Conservation (phyloP, 106 monocot species). For the Dendrobium huoshanense region DNA sequence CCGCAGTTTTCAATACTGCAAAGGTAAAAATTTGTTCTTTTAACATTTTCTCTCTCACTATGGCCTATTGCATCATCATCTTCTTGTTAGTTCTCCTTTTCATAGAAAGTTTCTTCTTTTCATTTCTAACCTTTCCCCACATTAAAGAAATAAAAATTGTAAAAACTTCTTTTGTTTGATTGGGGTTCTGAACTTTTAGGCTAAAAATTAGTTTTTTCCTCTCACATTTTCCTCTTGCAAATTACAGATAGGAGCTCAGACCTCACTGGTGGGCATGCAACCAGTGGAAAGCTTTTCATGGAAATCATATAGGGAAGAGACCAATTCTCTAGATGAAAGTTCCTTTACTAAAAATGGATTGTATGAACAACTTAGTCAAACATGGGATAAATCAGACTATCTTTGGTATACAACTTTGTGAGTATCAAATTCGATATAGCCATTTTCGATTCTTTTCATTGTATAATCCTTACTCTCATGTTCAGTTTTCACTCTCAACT, state of each 20-base stretch:
- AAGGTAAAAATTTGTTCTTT: neutral
- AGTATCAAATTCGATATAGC: constrained; percentile 17
- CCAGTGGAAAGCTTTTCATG: constrained; percentile 44
- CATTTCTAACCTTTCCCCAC: too few species aligned
- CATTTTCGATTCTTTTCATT: neutral
- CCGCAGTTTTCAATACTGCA: constrained; percentile 14
- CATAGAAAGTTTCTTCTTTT: neutral
- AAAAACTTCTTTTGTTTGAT: too few species aligned
- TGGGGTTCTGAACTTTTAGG: too few species aligned
- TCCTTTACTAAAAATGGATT: constrained; percentile 63
- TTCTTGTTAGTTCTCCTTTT: neutral
- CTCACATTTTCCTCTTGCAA: neutral
- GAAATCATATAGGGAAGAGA: constrained; percentile 52
- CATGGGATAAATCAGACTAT: constrained; percentile 87
- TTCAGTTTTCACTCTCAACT: neutral
- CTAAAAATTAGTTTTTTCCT: neutral
- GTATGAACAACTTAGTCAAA: constrained; percentile 72
- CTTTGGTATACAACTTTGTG: constrained; percentile 93
- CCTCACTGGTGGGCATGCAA: constrained; percentile 52
- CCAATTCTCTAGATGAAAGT: constrained; percentile 35
- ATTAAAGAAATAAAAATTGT: too few species aligned
- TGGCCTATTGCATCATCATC: neutral
- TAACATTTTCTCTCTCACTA: neutral
- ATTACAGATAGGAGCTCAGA: constrained; percentile 54
- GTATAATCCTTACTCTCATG: neutral